Evolutionary conservation across 108 stramenopile genomes (phyloP).

Genomic region (Cyclotella sp.): DNA sequence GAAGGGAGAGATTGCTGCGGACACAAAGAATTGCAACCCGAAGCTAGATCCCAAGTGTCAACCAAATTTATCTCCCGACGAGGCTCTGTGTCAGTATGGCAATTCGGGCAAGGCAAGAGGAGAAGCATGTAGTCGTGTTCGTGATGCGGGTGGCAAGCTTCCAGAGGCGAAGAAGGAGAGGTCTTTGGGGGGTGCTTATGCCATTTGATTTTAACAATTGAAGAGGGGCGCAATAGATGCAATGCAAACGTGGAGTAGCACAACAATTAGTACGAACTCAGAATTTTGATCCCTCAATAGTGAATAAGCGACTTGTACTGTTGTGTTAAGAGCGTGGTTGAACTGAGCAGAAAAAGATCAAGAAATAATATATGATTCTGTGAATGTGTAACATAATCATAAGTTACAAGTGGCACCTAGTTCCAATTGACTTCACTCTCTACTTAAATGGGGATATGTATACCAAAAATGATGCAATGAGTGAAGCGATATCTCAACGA

Average conservation of each 20-base stretch:
- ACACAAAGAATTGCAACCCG: slow-evolving; percentile 74
- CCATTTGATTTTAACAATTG: slow-evolving; percentile 59
- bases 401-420: too few relatives aligned
- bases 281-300: too few relatives aligned
- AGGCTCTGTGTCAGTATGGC: slow-evolving; percentile 77
- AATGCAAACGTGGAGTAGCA: not conserved
- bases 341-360: too few relatives aligned
- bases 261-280: not conserved
- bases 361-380: too few relatives aligned
- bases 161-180: slow-evolving; percentile 53
- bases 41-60: slow-evolving; percentile 73
- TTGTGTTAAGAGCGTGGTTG: too few relatives aligned
- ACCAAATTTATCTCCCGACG: slow-evolving; percentile 62
- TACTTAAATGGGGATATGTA: too few relatives aligned
- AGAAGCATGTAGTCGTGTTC: slow-evolving; percentile 71
- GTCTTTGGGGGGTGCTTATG: slow-evolving; percentile 75
- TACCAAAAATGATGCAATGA: not conserved
- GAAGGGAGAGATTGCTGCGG: slow-evolving; percentile 27
- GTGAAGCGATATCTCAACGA: not conserved
- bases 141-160: slow-evolving; percentile 54
- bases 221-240: not conserved
- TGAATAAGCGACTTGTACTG: too few relatives aligned
- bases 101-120: slow-evolving; percentile 58
- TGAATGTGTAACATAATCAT: too few relatives aligned
- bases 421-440: too few relatives aligned